A percentile compares a stretch with the other conserved stretches of the same genome.
Conservation (phyloP, 2,329 filamentous ascomycete species). For the Fusarium beomiforme region DNA sequence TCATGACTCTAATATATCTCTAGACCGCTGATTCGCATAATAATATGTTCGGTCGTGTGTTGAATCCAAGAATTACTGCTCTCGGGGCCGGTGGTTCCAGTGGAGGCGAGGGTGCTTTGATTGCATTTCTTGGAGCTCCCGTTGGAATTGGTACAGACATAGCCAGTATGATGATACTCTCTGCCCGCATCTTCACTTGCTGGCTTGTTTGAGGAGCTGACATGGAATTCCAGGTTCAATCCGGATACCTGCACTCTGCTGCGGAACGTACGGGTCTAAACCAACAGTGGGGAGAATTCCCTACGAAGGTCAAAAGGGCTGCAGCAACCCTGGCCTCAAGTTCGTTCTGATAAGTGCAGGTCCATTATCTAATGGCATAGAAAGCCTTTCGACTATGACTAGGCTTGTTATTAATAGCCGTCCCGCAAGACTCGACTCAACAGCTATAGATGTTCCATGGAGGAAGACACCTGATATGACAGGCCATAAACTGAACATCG, state of each 20-base stretch:
- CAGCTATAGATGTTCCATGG: conserved; percentile 16
- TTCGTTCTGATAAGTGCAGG: conserved; percentile 6
- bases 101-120: conserved; percentile 58
- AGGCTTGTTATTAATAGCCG: background rate
- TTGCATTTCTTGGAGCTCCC: conserved; percentile 47
- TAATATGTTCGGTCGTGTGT: conserved; percentile 66
- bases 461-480: background rate
- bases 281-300: conserved; percentile 14
- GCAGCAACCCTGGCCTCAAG: background rate
- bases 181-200: background rate
- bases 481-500: background rate
- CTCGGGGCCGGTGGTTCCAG: conserved; percentile 69
- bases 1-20: too few relatives aligned
- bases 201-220: background rate
- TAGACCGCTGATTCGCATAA: conserved; percentile 25
- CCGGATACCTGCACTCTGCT: conserved; percentile 39
- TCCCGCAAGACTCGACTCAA: background rate
- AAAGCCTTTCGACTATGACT: conserved; percentile 4
- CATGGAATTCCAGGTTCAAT: conserved; percentile 39
- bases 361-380: conserved; percentile 16
- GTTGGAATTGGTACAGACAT: conserved; percentile 49
- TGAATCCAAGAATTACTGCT: conserved; percentile 67
- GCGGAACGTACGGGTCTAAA: conserved; percentile 26
- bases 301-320: conserved; percentile 7
- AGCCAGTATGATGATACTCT: conserved; percentile 23